These are phyloP conservation scores for Dalechampia spathulata DNA, from an alignment of 441 rosid genomes.

Conservation along the genomic window DNA sequence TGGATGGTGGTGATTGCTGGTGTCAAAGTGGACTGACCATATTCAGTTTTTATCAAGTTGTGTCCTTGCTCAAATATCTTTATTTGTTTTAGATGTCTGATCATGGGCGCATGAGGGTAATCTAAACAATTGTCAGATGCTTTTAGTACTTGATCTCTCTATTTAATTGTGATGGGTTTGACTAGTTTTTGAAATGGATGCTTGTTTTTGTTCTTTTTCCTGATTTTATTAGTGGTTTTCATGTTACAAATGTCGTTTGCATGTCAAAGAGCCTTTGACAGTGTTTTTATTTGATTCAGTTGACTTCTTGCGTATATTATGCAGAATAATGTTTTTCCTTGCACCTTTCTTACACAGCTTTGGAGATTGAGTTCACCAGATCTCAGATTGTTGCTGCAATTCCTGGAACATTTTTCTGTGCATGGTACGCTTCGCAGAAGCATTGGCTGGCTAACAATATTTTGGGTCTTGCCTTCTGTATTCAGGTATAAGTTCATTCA, in stretches of 20 bases:
- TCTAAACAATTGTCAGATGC: no score
- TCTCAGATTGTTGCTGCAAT: slow-evolving; percentile 87
- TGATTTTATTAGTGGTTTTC: background rate
- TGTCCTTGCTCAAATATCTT: no score
- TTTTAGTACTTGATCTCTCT: background rate
- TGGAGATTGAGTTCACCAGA: slow-evolving; percentile 91
- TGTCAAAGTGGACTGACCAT: no score
- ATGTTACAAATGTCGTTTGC: background rate
- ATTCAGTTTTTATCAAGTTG: no score
- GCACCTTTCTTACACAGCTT: slow-evolving; percentile 54
- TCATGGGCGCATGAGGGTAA: background rate
- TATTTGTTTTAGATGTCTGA: no score
- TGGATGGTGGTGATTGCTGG: no score
- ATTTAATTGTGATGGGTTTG: background rate
- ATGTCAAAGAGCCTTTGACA: background rate
- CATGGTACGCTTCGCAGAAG: slow-evolving; percentile 90
- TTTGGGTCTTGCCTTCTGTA: slow-evolving; percentile 89
- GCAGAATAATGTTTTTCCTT: slow-evolving; percentile 38
- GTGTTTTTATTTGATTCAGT: slow-evolving; percentile 21
- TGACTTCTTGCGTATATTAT: slow-evolving; percentile 26
- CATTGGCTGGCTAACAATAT: slow-evolving; percentile 96
- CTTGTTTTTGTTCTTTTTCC: background rate
- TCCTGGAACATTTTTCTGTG: slow-evolving; percentile 94
- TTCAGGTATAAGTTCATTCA: slow-evolving; percentile 57
- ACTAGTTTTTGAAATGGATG: background rate